Evolutionary conservation across 2,329 filamentous ascomycete genomes (phyloP).

Genomic region (Dryadomyces quercus-mongolicae): DNA sequence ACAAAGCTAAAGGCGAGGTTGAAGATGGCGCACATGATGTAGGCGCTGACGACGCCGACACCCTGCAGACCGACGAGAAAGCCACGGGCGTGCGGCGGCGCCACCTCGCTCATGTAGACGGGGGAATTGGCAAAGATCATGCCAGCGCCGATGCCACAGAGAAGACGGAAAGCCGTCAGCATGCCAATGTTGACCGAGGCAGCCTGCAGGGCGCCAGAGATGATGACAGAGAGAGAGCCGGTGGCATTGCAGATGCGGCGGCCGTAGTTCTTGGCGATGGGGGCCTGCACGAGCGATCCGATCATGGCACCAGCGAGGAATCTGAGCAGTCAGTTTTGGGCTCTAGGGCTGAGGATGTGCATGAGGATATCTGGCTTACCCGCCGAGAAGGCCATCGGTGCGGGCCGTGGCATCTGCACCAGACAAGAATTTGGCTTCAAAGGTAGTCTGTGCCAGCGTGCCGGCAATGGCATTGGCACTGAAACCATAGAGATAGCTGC

Average conservation of each 20-base stretch:
- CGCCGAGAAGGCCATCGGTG: too few relatives aligned
- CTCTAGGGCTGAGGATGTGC: too few relatives aligned
- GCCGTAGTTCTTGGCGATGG: too few relatives aligned
- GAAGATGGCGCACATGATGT: neutral
- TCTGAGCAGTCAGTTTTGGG: too few relatives aligned
- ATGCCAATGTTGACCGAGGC: neutral
- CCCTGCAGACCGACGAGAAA: neutral
- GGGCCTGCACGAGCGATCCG: too few relatives aligned
- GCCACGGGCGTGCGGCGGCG: neutral
- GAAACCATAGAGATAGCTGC: too few relatives aligned
- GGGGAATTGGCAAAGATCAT: neutral
- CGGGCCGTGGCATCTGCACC: too few relatives aligned
- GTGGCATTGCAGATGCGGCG: neutral
- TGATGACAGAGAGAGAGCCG: neutral
- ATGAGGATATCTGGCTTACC: too few relatives aligned
- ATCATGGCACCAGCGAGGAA: too few relatives aligned
- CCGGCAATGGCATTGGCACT: too few relatives aligned
- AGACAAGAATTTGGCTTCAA: too few relatives aligned
- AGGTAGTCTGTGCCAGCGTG: too few relatives aligned
- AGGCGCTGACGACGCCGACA: neutral
- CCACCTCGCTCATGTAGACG: slow-evolving; percentile 2
- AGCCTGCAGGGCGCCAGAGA: neutral
- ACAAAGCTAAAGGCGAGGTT: neutral
- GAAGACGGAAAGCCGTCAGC: neutral
- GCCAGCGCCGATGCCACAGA: neutral